Evolutionary conservation across 306 rosid genomes (phyloP), one percentile per base, ranked within the genome.

Genomic region (Citrullus colocynthis): DNA sequence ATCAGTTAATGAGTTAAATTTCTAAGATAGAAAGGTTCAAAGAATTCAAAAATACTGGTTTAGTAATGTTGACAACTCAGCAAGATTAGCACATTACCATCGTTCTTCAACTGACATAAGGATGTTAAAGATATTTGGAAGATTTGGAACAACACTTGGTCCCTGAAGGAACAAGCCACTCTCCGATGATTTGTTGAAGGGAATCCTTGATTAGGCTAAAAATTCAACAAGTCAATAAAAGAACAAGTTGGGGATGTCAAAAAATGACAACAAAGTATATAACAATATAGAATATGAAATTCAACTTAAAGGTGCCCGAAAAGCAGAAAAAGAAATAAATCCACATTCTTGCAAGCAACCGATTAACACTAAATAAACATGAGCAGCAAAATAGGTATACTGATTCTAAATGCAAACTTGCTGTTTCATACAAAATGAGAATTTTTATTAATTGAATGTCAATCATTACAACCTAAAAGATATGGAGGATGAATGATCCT

Each of bases 111-210:
- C 80, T 95, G 99, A 78, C 81, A 70, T 92, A 95, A 82, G 70
- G 99, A 95, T 74, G 97, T 87, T 71, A 95, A 83, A 69, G 99
- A 95, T 82, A 95, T 95, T 84, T 95, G 99, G 84, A 95, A 95
- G 82, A 92, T 86, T 79, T 92, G 96, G 80, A 88, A 95, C 75
- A 95, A 93, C 42, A 89, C 90, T 77, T 95, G 96, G 75, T 95
- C 99, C 90, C 99, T 89, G 78, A 95, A 95, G 84, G 90, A 80
- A 85, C 99, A 95, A 36, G 97, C 97, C 70, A 91, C 97, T 84
- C 99, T 92, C 80, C 99, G 97, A 90, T 95, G 99, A 87, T 90
- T 90, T 28, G 97, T 88, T 81, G 99, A 93, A 67, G 97, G 90
- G 84, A 92, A 81, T 62, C 97, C 97, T 74, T 93, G 85, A 86